These are phyloP conservation scores for Trametes hirsuta DNA, from an alignment of 1,284 basidiomycete species.

Conservation along the genomic window DNA sequence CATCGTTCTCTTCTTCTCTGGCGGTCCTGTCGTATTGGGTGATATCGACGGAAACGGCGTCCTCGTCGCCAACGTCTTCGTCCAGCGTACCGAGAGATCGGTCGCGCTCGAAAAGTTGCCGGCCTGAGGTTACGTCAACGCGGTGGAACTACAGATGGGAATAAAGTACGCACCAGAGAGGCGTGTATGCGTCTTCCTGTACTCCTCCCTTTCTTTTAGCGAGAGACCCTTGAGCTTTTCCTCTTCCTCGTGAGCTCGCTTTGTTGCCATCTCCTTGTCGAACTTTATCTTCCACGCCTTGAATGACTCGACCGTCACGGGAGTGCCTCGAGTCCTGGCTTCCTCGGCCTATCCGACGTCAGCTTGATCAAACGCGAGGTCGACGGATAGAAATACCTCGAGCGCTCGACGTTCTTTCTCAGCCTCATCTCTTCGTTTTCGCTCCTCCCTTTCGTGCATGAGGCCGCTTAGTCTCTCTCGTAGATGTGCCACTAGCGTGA, in stretches of 20 bases:
- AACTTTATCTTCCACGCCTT: slow-evolving; percentile 82
- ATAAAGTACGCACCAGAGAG: slow-evolving; percentile 62
- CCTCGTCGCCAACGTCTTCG: slow-evolving; percentile 81
- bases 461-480: slow-evolving; percentile 77
- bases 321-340: slow-evolving; percentile 86
- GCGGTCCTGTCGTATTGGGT: slow-evolving; percentile 82
- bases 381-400: slow-evolving; percentile 56
- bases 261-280: slow-evolving; percentile 65
- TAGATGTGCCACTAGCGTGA: slow-evolving; percentile 88
- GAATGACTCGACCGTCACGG: slow-evolving; percentile 86
- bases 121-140: slow-evolving; percentile 53
- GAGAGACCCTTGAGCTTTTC: slow-evolving; percentile 79
- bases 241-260: slow-evolving; percentile 75
- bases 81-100: slow-evolving; percentile 71
- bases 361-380: neutral
- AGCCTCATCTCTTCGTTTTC: slow-evolving; percentile 61
- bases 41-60: slow-evolving; percentile 81
- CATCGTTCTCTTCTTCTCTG: slow-evolving; percentile 60
- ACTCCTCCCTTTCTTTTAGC: slow-evolving; percentile 90
- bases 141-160: slow-evolving; percentile 1
- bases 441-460: slow-evolving; percentile 62
- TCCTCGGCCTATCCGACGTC: slow-evolving; percentile 72
- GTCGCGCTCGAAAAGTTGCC: slow-evolving; percentile 87
- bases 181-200: slow-evolving; percentile 66
- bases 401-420: slow-evolving; percentile 75